Evolutionary conservation across 2,329 filamentous ascomycete genomes (phyloP), one percentile per base, ranked within the genome.

Genomic region (Botrytis cinerea): DNA sequence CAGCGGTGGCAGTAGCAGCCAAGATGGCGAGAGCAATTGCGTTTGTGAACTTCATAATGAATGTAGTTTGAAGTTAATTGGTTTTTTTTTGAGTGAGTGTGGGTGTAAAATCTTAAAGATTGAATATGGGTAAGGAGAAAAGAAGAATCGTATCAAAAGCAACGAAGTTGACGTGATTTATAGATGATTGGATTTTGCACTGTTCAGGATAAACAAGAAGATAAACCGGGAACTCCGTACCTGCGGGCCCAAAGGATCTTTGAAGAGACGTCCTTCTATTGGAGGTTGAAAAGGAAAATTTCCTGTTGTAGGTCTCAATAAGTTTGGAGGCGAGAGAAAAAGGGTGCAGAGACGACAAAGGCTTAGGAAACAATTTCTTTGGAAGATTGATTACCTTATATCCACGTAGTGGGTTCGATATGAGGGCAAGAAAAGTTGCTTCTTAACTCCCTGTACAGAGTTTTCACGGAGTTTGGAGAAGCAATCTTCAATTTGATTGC

Each of bases 1-100:
- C 38, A 4, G 71, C 71, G 28, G 45, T 40, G 22, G 72, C 71
- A 25, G 67, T 70, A 40, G 73, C 72, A 32, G 73, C 72, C 45
- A 74, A 48, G 51, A 74, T 67, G 9, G 69, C 60, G 45, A 73
- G 40, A 35, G 51, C 64, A 35, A 74, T 60, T 57, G 72, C 43
- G 70, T 46, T 64, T 60, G 73, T 73, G 63, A 74, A 66, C 63
- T 73, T 74, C 73, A 74, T 74, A 45, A 28, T 69, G 51, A 60
- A 66, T 43, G 71, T 54, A 69, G 71, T 46, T 60, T 51, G 45
- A 69, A 64, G 7, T n/a, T 72, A 59, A 67, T n/a, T 9, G 45
- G 28, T 20, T 48, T 32, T 7, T 48, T 32, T 4, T 38, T 28
- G 43, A 62, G 32, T 71, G 60, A 54, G 32, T 67, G 59, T 72